Evolutionary conservation across 2,329 filamentous ascomycete species (phyloP).

Genomic region (Alternaria sp.): DNA sequence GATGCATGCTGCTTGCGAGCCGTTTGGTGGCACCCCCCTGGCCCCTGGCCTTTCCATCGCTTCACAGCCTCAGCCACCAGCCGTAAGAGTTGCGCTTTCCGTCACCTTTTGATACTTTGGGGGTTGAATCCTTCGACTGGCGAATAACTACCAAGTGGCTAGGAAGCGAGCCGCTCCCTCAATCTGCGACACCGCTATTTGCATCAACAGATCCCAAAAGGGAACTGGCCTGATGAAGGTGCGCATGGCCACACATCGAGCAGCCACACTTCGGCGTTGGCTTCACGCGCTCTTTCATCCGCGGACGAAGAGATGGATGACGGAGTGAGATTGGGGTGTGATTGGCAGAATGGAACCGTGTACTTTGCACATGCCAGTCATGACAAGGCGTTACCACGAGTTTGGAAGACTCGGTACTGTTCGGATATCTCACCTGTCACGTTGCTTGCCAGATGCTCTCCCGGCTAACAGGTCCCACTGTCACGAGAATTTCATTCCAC

Average conservation of each 20-base stretch:
- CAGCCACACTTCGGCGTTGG: conserved; percentile 21
- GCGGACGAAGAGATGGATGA: neutral
- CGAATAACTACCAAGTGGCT: neutral
- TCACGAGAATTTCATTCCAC: neutral
- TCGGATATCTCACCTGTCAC: neutral
- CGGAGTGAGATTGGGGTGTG: neutral
- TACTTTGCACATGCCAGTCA: neutral
- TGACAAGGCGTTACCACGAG: neutral
- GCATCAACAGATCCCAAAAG: neutral
- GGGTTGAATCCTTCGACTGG: neutral
- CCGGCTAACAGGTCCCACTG: neutral
- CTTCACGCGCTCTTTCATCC: neutral
- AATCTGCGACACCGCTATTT: conserved; percentile 19
- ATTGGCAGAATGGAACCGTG: neutral
- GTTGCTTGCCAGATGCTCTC: neutral
- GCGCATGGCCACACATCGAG: conserved; percentile 29
- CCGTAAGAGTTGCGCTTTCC: conserved; percentile 1
- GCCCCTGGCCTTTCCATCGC: neutral
- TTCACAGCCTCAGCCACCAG: conserved; percentile 17
- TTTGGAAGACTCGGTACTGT: neutral
- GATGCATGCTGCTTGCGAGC: neutral
- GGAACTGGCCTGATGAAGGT: conserved; percentile 1
- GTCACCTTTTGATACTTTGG: neutral
- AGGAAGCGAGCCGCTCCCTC: neutral
- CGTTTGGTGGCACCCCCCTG: neutral